Evolutionary conservation across 257 asterid species (phyloP).

Genomic region (Jacaranda mimosifolia): DNA sequence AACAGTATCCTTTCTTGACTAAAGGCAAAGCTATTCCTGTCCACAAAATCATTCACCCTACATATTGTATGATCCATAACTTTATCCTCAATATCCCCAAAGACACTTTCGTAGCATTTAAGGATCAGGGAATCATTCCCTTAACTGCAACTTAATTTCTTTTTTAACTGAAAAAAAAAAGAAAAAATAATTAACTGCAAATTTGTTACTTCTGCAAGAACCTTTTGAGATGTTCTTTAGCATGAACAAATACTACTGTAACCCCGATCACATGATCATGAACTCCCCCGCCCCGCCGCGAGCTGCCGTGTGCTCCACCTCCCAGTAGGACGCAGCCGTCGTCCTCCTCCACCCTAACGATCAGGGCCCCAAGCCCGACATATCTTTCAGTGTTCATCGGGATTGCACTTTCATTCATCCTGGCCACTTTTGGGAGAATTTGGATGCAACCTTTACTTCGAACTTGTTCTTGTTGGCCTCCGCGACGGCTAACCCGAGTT

Average conservation of each 20-base stretch:
- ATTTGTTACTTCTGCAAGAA: too few species aligned
- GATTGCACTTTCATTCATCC: conserved; percentile 41
- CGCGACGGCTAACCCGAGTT: conserved; percentile 68
- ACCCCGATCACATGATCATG: conserved; percentile 56
- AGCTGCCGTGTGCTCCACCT: conserved; percentile 45
- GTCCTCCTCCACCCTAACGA: conserved; percentile 61
- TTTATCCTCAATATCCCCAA: conserved; percentile 70
- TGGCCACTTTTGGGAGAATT: conserved; percentile 82
- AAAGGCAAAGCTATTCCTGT: too few species aligned
- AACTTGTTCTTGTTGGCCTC: conserved; percentile 54
- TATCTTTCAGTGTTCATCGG: conserved; percentile 78
- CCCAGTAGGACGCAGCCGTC: conserved; percentile 53
- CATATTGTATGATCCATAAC: conserved; percentile 48
- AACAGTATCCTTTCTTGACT: too few species aligned
- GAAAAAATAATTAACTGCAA: too few species aligned
- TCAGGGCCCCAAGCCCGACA: conserved; percentile 63
- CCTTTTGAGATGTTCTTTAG: too few species aligned
- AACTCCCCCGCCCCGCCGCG: conserved; percentile 68
- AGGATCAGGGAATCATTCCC: too few species aligned
- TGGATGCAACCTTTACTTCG: conserved; percentile 69
- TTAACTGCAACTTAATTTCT: too few species aligned
- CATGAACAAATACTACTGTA: neutral
- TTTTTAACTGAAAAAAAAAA: too few species aligned
- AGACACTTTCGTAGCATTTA: conserved; percentile 74
- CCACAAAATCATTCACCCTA: too few species aligned